Evolutionary conservation across 345 rosid genomes (phyloP), one percentile per base, ranked within the genome.

Genomic region (Dimocarpus longan): DNA sequence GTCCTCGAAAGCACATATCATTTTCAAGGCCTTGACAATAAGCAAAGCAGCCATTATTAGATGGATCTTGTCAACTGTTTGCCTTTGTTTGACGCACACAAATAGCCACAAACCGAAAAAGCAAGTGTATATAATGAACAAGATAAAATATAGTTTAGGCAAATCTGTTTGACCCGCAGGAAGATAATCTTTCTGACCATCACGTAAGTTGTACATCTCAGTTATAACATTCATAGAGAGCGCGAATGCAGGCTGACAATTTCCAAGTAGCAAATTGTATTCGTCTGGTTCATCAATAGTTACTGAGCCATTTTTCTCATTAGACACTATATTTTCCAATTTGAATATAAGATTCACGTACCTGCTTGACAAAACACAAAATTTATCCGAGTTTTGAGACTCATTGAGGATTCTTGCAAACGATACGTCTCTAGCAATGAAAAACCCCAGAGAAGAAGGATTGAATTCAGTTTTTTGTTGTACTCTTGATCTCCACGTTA

Each of bases 1-100:
- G 79, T 86, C 91, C 66, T 88, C 91, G 0, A 87, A 81, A 0
- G 88, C 93, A 42, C 91, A 87, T 0, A 90, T 77, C 89, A 88
- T 73, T 73, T 88, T 88, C 3, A 90, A 76, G 15, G 88, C 86
- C 76, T 90, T 90, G 62, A 84, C 81, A 0, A 87, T 50, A 12
- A 90, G 84, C 65, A 90, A 77, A 6, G 89, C 90, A 3, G 82
- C 87, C 89, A 87, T 88, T 70, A 87, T 78, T 2, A 82, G 10
- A 50, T 90, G 93, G 42, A 90, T 90, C 68, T 82, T 88, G 42
- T 80, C 80, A 1, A 88, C 82, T 0, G 63, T 78, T n/a, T 73
- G 78, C 54, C 85, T 78, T 22, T 85, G 78, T 39, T 84, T 82
- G 79, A 80, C 57, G 76, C 88, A 88, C 3, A 84, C 22, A 8